Conservation (phyloP, 2,329 filamentous ascomycete species). For the Aureobasidium melanogenum region DNA sequence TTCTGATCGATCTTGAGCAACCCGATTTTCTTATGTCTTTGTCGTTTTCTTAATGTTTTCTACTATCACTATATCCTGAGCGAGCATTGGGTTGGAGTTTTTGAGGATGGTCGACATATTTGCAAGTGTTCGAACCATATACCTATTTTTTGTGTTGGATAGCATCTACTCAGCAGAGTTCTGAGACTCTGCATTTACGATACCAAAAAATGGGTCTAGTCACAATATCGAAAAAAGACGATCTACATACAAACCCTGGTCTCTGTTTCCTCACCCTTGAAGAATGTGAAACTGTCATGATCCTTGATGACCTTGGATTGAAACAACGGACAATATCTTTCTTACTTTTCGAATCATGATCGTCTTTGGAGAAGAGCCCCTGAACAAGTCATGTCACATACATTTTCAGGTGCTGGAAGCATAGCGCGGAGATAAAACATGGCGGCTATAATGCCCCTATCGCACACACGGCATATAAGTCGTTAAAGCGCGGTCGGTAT, state of each 20-base stretch:
- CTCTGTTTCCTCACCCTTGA: background rate
- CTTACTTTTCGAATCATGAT: background rate
- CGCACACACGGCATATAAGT: background rate
- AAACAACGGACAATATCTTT: background rate
- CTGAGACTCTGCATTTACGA: background rate
- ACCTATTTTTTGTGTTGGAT: background rate
- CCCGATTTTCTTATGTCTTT: background rate
- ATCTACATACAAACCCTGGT: background rate
- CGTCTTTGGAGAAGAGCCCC: background rate
- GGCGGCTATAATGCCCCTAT: background rate
- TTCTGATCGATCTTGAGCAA: background rate
- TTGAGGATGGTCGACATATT: background rate
- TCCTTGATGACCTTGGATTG: background rate
- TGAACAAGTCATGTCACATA: background rate
- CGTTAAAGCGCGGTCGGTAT: background rate
- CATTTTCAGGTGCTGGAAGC: background rate
- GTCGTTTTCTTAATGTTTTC: background rate
- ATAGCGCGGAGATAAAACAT: background rate
- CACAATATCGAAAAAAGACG: background rate
- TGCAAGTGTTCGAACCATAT: background rate
- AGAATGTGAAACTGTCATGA: background rate
- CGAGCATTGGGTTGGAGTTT: constrained; percentile 7
- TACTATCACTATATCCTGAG: constrained; percentile 2
- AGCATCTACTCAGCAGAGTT: background rate
- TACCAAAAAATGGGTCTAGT: background rate